Evolutionary conservation across 441 rosid species (phyloP), one percentile per base, ranked within the genome.

Genomic region (Adansonia gregorii): DNA sequence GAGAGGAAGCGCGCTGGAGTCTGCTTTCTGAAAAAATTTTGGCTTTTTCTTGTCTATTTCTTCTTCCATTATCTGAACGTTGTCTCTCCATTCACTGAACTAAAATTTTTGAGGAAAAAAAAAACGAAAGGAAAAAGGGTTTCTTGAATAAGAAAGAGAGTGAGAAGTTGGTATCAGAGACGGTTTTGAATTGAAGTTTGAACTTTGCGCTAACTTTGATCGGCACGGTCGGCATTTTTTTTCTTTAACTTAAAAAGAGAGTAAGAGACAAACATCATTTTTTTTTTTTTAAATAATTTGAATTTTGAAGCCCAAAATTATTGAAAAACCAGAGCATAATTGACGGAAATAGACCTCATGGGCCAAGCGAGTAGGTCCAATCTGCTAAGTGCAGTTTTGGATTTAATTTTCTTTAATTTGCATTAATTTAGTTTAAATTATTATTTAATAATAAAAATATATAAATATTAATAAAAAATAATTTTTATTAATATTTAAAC

Each of bases 61-160:
- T 76, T 52, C 82, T 61, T 19, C 76, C 84, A 61, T 58, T 76
- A 63, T 78, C 79, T 6, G 76, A 17, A 63, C 77, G 78, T 63
- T 69, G 79, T 48, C 76, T 85, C 77, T 85, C 90, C 90, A 85
- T 87, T 52, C 17, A 61, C 22, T 2, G 48, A 72, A 76, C 55
- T 31, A 27, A 27, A 27, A 27, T 27, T 1, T 27, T 27, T 27
- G 2, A 27, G 35, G 0, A 60, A 39, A 39, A 39, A 39, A 39
- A 39, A 39, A 39, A 39, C 5, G 6, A 39, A 39, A 4, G 6
- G 6, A 39, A 39, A 39, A 39, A 39, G 43, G 43, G 3, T 39
- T 39, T 39, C 43, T 39, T 4, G 41, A 61, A 61, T 27, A 11
- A 61, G 35, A 27, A 27, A 27, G 35, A 27, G 35, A 20, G 43